Evolutionary conservation across 805 yeast genomes (phyloP), one percentile per base, ranked within the genome.

Genomic region (Osmozyma mogii): DNA sequence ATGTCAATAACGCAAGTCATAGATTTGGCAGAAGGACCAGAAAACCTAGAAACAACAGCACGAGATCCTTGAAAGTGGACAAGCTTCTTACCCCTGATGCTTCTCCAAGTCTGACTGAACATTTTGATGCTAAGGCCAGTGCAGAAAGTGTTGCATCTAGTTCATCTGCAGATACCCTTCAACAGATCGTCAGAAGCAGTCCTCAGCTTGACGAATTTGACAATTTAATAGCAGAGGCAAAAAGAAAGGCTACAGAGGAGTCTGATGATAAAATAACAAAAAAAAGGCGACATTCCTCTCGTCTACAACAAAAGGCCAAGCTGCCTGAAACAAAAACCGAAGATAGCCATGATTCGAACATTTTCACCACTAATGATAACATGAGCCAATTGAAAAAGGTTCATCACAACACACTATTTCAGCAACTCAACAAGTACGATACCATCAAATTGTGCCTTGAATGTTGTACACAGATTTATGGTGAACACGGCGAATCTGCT

Each of bases 11-110:
- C 30, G 29, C 32, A 14, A 30, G 21, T 17, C 50, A 44, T 22
- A 30, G 45, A 5, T 48, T 49, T 24, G 47, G 47, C 3, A 33
- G 22, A 22, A 40, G 45, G 45, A 14, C 28, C 27, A 9, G 11
- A 26, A 9, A 20, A 25, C n/a, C 28, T 29, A 1, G 27, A 22
- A 6, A 17, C 30, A 28, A 10, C 24, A 21, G 15, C 19, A 10
- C 24, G 18, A 8, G 18, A 8, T 13, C 14, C 23, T 22, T 8
- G 13, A 34, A 9, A 36, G 48, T 52, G 14, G 41, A 36, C 24
- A 56, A 53, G 31, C 40, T 60, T 11, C 47, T 58, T 22, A 61
- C 68, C 0, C 68, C 68, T 1, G 59, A 57, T 14, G 36, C 62
- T 1, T 55, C 66, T 9, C 68, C 66, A 15, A 15, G 15, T 28